Percentiles rank a stretch among this genome's conserved stretches.
These are phyloP conservation scores for Rhynchosporium secalis DNA, from an alignment of 2,329 filamentous ascomycete genomes.

Conservation along the genomic window DNA sequence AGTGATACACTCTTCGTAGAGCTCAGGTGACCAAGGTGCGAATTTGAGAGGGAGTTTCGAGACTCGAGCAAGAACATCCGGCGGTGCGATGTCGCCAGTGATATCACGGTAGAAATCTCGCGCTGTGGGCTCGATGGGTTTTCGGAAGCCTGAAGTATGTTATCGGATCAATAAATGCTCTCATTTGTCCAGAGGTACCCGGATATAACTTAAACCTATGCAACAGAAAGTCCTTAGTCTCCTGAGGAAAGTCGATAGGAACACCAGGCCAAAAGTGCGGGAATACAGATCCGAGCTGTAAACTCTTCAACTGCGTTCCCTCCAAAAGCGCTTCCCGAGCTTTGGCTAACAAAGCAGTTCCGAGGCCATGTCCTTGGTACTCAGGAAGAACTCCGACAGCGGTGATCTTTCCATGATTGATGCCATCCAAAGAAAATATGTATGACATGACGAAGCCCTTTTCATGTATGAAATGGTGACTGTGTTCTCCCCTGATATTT, in stretches of 20 bases:
- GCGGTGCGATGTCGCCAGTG: constrained; percentile 39
- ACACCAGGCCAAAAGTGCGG: constrained; percentile 50
- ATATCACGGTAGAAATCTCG: constrained; percentile 46
- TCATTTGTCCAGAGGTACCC: neutral
- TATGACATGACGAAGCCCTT: constrained; percentile 45
- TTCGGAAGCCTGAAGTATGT: constrained; percentile 28
- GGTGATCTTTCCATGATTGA: constrained; percentile 39
- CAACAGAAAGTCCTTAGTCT: constrained; percentile 41
- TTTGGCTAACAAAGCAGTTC: constrained; percentile 41
- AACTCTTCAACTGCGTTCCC: constrained; percentile 29
- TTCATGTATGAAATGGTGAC: constrained; percentile 42
- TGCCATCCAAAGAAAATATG: constrained; percentile 28
- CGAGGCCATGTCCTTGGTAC: constrained; percentile 43
- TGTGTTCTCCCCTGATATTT: constrained; percentile 36
- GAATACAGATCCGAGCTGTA: constrained; percentile 40
- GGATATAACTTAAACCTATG: constrained; percentile 42
- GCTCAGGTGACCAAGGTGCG: constrained; percentile 40
- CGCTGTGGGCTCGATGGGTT: constrained; percentile 29
- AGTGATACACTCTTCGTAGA: constrained; percentile 43
- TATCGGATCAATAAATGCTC: constrained; percentile 23
- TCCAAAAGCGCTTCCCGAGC: constrained; percentile 32
- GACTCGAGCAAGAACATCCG: constrained; percentile 42
- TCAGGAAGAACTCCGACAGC: constrained; percentile 42
- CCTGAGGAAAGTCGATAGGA: constrained; percentile 42
- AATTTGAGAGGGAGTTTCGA: constrained; percentile 42